phyloP scores from a whole-genome alignment of 164 flowering plant species.

The Macadamia integrifolia region DNA sequence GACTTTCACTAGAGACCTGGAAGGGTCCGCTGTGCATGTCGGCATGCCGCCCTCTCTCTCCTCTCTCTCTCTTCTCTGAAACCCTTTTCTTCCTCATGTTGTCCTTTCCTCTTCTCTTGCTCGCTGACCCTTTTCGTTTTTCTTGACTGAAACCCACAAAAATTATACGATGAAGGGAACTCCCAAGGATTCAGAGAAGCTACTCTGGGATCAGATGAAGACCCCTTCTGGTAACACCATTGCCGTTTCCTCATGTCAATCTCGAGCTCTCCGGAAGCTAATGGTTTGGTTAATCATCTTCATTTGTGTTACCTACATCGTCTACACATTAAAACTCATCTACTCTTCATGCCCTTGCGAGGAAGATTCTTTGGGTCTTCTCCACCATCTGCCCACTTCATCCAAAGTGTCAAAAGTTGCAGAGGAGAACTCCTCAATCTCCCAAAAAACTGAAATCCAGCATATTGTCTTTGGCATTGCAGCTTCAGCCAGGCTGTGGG shows the following conservation, averaged over 20 bases:
- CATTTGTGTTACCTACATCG: slow-evolving; percentile 58
- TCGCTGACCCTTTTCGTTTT: not conserved
- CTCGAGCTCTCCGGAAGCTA: slow-evolving; percentile 36
- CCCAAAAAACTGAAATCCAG: slow-evolving; percentile 25
- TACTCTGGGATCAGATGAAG: slow-evolving; percentile 41
- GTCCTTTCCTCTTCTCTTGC: no score
- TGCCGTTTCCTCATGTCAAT: slow-evolving; percentile 9
- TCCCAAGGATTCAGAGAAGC: slow-evolving; percentile 37
- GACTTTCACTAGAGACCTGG: no score
- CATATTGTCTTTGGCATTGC: slow-evolving; percentile 65
- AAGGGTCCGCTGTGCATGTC: no score
- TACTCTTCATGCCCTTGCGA: slow-evolving; percentile 17
- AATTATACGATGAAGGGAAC: slow-evolving; percentile 31
- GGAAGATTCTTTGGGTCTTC: slow-evolving; percentile 2
- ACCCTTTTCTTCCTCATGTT: no score
- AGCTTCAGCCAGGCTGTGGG: slow-evolving; percentile 52
- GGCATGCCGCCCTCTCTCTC: no score
- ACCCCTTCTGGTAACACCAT: not conserved
- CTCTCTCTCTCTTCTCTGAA: no score
- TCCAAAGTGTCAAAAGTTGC: not conserved
- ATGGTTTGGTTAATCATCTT: slow-evolving; percentile 59
- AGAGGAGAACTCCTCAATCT: not conserved
- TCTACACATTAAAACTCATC: slow-evolving; percentile 66
- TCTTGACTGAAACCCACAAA: not conserved
- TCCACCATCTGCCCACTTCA: not conserved